Percentiles rank a stretch among this genome's conserved stretches.
phyloP scores from a whole-genome alignment of 2,329 filamentous ascomycete species.

The Ambrosiella xylebori region DNA sequence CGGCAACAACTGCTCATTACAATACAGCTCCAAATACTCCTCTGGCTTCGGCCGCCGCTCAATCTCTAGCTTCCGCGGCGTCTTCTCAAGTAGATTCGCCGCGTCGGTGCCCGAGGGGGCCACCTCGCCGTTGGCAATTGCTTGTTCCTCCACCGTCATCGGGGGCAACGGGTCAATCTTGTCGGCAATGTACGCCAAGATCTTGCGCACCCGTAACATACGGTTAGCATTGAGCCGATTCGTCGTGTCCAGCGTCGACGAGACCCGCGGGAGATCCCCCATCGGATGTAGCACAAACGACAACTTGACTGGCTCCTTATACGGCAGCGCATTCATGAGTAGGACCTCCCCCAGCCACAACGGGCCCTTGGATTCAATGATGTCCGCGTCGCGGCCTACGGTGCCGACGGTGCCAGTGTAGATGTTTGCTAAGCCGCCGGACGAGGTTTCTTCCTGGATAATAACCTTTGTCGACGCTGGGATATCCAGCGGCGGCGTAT shows the following conservation, averaged over 20 bases:
- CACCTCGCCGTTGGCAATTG: not conserved
- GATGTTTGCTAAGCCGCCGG: conserved; percentile 58
- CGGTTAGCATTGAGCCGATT: conserved; percentile 77
- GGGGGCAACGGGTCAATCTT: conserved; percentile 56
- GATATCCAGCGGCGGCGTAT: conserved; percentile 60
- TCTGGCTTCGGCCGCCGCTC: conserved; percentile 54
- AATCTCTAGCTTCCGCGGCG: conserved; percentile 32
- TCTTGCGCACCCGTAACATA: conserved; percentile 92
- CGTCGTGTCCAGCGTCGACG: conserved; percentile 60
- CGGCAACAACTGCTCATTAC: conserved; percentile 68
- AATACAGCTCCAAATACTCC: conserved; percentile 89
- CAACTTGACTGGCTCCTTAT: conserved; percentile 92
- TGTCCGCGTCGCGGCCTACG: conserved; percentile 58
- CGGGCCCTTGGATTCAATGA: conserved; percentile 71
- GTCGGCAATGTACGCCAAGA: conserved; percentile 80
- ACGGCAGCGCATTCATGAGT: conserved; percentile 61
- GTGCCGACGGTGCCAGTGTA: conserved; percentile 77
- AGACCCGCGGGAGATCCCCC: conserved; percentile 60
- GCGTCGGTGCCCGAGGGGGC: not conserved
- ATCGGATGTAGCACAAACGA: conserved; percentile 79
- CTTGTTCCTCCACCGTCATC: not conserved
- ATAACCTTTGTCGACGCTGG: conserved; percentile 50
- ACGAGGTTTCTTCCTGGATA: conserved; percentile 49
- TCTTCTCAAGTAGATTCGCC: not conserved
- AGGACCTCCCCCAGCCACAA: conserved; percentile 87